Base-by-base conservation (phyloP, 1,284 basidiomycete genomes). In the Rhodotorula sp. region DNA sequence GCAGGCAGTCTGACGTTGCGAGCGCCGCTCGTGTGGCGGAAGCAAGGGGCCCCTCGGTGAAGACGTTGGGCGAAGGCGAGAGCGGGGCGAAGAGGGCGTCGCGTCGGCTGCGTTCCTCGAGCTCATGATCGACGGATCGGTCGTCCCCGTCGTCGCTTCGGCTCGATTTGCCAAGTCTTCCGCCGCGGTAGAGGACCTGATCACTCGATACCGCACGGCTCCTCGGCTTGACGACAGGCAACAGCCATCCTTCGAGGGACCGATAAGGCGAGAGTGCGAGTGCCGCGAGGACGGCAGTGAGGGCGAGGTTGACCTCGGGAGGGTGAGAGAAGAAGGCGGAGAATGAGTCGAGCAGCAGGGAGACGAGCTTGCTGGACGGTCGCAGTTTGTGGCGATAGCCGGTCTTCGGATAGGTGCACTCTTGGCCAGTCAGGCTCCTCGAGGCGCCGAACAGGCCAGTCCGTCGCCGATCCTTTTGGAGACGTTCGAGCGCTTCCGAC, bases 191-290 rank as follows among this genome's bases (percentile, higher is more conserved):
- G 31, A 51, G 20, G 20, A 18, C 28, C 5, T 52, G 16, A 20
- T 26, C 55, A 9, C 20, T 18, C 40, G 20, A 7, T 22, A 2
- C 28, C 6, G 28, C 44, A 5, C 13, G 6, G 24, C 30, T 62
- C 15, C 9, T 13, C 26, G 30, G 54, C 26, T 34, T 59, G 22
- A 65, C 50, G 46, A 53, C 54, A 16, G 76, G 77, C 1, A 76
- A 66, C 16, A 97, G 80, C 93, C 92, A 98, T 0, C 93, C 92
- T 0, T 88, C 87, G 30, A 97, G 82, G 2, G 90, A 92, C 15
- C 94, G 86, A 76, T 92, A 85, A 2, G 94, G 91, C 77, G 92
- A 92, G 20, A 88, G 82, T 0, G 90, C 90, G 10, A 98, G 82
- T 6, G 88, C 86, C 0, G 89, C 86, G 18, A 97, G 79, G 4